Conservation (phyloP, 108 stramenopile species). For the Schizochytrium sp. region DNA sequence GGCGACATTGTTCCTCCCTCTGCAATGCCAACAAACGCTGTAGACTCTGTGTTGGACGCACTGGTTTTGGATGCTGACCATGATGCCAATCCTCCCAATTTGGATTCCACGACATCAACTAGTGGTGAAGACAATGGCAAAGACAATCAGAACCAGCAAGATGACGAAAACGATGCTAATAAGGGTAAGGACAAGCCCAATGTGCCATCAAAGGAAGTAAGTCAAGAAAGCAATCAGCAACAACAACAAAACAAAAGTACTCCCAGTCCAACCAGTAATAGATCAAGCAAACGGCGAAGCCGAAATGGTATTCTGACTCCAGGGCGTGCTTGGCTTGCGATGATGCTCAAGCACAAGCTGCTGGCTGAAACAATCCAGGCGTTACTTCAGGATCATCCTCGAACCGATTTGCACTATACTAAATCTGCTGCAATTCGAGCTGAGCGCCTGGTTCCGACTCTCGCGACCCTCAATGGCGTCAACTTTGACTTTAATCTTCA, state of each 20-base stretch:
- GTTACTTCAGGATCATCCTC: neutral
- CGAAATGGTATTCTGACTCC: neutral
- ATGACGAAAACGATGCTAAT: too few species aligned
- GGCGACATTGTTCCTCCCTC: constrained; percentile 28
- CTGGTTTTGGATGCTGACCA: constrained; percentile 20
- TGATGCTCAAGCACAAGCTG: constrained; percentile 60
- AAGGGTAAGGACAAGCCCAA: neutral
- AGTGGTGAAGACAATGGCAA: neutral
- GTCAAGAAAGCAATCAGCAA: neutral
- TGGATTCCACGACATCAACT: neutral
- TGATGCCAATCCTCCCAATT: neutral
- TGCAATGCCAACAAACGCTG: constrained; percentile 23
- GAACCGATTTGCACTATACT: constrained; percentile 9
- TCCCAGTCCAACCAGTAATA: neutral
- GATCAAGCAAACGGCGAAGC: neutral
- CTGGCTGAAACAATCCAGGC: constrained; percentile 25
- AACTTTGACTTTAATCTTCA: constrained; percentile 38
- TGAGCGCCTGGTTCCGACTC: constrained; percentile 24
- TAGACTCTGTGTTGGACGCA: constrained; percentile 33
- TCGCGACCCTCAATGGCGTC: constrained; percentile 33
- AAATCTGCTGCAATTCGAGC: constrained; percentile 11
- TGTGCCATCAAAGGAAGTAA: neutral
- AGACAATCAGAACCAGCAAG: too few species aligned
- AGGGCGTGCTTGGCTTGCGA: constrained; percentile 41
- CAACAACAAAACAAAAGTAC: constrained; percentile 9